Evolutionary conservation across 2,329 filamentous ascomycete species (phyloP).

Genomic region (Calonectria honghensis): DNA sequence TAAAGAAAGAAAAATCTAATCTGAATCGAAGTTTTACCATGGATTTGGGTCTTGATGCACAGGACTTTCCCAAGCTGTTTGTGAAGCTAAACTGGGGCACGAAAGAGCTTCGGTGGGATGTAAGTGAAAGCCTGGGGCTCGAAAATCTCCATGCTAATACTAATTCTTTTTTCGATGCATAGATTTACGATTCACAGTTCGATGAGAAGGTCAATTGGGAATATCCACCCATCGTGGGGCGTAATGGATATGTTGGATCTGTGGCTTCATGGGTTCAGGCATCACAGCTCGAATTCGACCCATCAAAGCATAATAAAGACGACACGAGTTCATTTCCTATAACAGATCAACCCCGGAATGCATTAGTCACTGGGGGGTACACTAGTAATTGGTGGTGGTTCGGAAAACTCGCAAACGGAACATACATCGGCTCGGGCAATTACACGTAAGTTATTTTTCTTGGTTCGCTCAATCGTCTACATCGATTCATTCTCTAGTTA

Average conservation of each 20-base stretch:
- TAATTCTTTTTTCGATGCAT: background rate
- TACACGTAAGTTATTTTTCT: slow-evolving; percentile 8
- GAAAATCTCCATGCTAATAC: background rate
- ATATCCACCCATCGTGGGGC: background rate
- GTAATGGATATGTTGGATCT: slow-evolving; percentile 1
- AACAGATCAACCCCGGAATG: background rate
- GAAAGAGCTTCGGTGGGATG: slow-evolving; percentile 16
- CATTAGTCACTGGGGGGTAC: slow-evolving; percentile 14
- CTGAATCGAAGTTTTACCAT: background rate
- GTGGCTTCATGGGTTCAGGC: slow-evolving; percentile 14
- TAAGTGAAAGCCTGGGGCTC: background rate
- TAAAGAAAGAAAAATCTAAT: background rate
- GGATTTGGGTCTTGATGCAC: slow-evolving; percentile 10
- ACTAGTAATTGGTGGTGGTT: slow-evolving; percentile 26
- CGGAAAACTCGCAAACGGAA: slow-evolving; percentile 36
- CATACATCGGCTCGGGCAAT: slow-evolving; percentile 17
- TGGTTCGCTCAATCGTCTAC: background rate
- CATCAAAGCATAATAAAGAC: slow-evolving; percentile 12
- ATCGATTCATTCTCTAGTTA: background rate
- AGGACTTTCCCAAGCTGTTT: slow-evolving; percentile 13
- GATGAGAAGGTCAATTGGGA: slow-evolving; percentile 2
- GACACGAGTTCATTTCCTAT: background rate
- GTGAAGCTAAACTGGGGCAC: slow-evolving; percentile 16
- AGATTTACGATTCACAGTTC: background rate
- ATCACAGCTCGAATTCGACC: slow-evolving; percentile 4